Base-by-base conservation (phyloP, 108 stramenopile species). In the Discostella stelligeroides region DNA sequence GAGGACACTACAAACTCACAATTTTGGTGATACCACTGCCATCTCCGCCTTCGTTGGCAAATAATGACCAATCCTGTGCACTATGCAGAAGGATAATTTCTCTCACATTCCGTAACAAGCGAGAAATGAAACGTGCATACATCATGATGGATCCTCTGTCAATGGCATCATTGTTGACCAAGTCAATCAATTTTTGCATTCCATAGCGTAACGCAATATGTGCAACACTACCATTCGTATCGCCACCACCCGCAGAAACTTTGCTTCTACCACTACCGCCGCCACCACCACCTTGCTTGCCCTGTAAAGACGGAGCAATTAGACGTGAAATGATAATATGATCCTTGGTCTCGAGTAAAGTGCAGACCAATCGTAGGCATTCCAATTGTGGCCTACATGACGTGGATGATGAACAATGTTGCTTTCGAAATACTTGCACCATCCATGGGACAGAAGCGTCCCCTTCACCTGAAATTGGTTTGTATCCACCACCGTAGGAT, bases 341-440 rank as follows among this genome's bases (percentile, higher is more conserved):
- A 60, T 79, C 77, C 5, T 66, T 66, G 1, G 70, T 72, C 68
- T 79, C 77, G 21, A 79, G 43, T 18, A 79, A 60, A 12, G 70
- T 68, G 60, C 70, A 72, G 12, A 67, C 70, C 53, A 79, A 68
- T 23, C 59, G 66, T 30, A 79, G 40, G 41, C 65, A 71, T 54
- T 72, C 70, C 15, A 60, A 40, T 56, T 62, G 70, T 8, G 59
- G 54, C 13, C 51, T 54, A 21, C 12, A 43, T 38, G 20, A n/a
- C n/a, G n/a, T 48, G 13, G 57, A 39, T 24, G 27, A 18, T 40
- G 30, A 37, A 42, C 14, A 23, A 29, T 15, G 39, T 13, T 30
- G 62, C 24, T 59, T 49, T 50, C 60, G 76, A n/a, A 70, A 53
- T 41, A 70, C 47, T 40, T 70, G 60, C 34, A 61, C 28, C 70